A percentile compares a stretch with the other conserved stretches of the same genome.
Evolutionary conservation across 169 alveolate genomes (phyloP).

Genomic region (Theileria equi): DNA sequence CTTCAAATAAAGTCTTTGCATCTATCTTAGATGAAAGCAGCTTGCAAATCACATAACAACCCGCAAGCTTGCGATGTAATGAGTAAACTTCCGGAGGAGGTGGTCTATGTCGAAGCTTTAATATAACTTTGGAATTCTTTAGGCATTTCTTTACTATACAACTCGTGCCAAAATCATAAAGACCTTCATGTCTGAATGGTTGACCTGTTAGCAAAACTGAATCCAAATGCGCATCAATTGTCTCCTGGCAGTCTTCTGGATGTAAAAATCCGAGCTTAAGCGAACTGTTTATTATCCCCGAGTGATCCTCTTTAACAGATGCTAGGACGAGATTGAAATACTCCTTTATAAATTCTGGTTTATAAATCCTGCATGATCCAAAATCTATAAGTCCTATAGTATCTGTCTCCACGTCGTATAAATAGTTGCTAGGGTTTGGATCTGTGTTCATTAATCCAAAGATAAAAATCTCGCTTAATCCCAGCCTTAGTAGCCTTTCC

Average conservation of each 20-base stretch:
- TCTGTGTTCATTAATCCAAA: conserved; percentile 86
- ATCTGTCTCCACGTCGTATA: conserved; percentile 71
- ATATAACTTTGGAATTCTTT: conserved; percentile 72
- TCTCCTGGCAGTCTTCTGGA: conserved; percentile 79
- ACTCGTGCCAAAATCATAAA: conserved; percentile 64
- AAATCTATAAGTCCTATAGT: conserved; percentile 82
- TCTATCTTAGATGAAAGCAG: conserved; percentile 73
- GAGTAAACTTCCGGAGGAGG: conserved; percentile 91
- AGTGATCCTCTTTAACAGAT: conserved; percentile 57
- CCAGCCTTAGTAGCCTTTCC: conserved; percentile 70
- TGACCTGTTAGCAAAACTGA: conserved; percentile 73
- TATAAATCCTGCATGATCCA: conserved; percentile 83
- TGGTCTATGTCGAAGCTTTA: conserved; percentile 82
- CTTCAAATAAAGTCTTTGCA: conserved; percentile 64
- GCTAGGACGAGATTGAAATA: conserved; percentile 81
- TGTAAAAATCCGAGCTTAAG: conserved; percentile 73
- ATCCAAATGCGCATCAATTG: conserved; percentile 77
- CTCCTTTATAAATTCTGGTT: conserved; percentile 73
- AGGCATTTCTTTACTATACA: conserved; percentile 60
- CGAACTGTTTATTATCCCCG: conserved; percentile 32
- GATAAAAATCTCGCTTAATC: conserved; percentile 82
- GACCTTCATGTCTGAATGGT: conserved; percentile 71
- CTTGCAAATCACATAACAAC: conserved; percentile 81
- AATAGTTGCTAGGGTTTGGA: conserved; percentile 89
- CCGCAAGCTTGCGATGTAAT: conserved; percentile 86